Percentiles rank a stretch among this genome's conserved stretches.
phyloP scores from a whole-genome alignment of 352 stramenopile genomes.

The Globisporangium alternatum region DNA sequence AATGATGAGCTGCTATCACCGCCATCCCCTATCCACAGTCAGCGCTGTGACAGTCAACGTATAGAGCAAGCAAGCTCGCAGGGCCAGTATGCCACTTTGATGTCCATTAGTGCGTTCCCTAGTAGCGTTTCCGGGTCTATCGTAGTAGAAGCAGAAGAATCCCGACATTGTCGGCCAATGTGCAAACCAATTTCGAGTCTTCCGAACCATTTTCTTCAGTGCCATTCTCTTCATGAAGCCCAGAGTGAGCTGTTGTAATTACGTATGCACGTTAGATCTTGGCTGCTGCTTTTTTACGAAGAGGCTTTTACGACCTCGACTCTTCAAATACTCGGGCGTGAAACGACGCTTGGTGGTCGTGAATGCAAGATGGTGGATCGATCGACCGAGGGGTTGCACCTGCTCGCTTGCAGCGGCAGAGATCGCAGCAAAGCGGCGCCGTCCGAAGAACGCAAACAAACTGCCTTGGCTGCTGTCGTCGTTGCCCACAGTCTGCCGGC shows the following conservation, averaged over 20 bases:
- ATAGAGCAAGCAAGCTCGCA: background rate
- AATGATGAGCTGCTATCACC: background rate
- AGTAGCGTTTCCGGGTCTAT: background rate
- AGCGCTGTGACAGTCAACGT: conserved; percentile 11
- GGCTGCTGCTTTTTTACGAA: background rate
- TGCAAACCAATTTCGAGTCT: background rate
- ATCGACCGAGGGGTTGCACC: background rate
- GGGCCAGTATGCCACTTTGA: background rate
- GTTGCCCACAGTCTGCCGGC: background rate
- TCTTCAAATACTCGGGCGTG: background rate
- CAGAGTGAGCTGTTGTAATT: background rate
- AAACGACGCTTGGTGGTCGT: background rate
- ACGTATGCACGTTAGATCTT: background rate
- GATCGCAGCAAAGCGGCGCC: background rate
- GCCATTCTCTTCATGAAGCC: background rate
- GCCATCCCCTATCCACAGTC: background rate
- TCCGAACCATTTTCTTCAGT: background rate
- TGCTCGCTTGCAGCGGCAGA: background rate
- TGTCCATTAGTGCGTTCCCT: background rate
- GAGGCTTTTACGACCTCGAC: conserved; percentile 10
- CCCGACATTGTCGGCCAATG: background rate
- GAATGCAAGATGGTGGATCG: background rate
- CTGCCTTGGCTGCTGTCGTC: background rate
- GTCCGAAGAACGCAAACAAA: conserved; percentile 3
- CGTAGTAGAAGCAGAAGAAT: background rate